Evolutionary conservation across 805 yeast genomes (phyloP).

Genomic region (Nakazawaea populi): DNA sequence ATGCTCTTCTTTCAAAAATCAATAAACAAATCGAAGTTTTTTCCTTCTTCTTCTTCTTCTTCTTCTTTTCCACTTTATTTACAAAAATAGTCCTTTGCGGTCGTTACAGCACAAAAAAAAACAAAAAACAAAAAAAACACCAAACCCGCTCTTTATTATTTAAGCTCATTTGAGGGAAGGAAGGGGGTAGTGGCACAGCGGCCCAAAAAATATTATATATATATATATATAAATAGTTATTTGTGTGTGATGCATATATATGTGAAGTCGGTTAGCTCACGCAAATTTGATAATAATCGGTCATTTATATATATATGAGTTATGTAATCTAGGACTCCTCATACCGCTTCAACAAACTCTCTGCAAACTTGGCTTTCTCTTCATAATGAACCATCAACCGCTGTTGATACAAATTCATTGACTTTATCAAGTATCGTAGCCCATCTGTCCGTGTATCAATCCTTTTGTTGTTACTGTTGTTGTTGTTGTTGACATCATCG

Average conservation of each 20-base stretch:
- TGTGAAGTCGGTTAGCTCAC: too few species aligned
- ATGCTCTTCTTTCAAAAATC: neutral
- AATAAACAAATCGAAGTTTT: neutral
- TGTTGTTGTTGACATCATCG: neutral
- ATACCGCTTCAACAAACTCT: neutral
- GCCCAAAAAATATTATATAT: too few species aligned
- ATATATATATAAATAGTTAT: too few species aligned
- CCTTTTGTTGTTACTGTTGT: neutral
- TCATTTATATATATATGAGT: neutral
- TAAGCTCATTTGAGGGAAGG: neutral
- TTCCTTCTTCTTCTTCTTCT: neutral
- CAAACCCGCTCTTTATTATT: too few species aligned
- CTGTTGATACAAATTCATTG: constrained; percentile 1
- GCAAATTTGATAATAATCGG: neutral
- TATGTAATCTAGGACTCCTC: neutral
- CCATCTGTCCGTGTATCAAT: neutral
- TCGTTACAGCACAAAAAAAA: neutral
- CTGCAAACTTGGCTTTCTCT: constrained; percentile 1
- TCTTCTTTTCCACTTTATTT: neutral
- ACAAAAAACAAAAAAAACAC: neutral
- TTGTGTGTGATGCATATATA: too few species aligned
- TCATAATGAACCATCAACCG: constrained; percentile 1
- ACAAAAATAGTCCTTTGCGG: too few species aligned
- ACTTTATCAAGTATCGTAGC: constrained; percentile 1
- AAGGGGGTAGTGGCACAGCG: too few species aligned